phyloP scores from a whole-genome alignment of 768 basidiomycete genomes.

The Boletus sensibilis region DNA sequence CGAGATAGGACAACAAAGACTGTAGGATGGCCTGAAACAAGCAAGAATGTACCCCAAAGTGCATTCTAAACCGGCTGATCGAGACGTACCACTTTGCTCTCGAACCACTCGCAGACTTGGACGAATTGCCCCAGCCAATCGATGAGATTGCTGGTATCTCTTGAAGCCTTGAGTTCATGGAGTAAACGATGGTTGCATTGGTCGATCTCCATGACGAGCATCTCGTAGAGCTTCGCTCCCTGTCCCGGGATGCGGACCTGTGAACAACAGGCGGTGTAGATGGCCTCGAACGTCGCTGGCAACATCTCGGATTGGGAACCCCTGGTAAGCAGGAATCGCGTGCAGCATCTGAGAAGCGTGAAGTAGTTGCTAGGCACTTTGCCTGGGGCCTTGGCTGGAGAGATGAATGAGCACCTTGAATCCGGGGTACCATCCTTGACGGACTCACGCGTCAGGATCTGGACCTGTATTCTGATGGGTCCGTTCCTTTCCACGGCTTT shows the following conservation, averaged over 20 bases:
- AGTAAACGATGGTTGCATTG: slow-evolving; percentile 45
- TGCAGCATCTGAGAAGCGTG: slow-evolving; percentile 36
- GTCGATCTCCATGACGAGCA: slow-evolving; percentile 60
- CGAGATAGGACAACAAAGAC: slow-evolving; percentile 68
- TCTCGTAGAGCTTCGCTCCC: slow-evolving; percentile 59
- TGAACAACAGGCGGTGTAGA: slow-evolving; percentile 57
- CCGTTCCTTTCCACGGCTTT: slow-evolving; percentile 30
- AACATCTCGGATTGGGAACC: slow-evolving; percentile 32
- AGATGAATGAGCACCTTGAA: background rate
- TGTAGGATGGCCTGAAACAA: slow-evolving; percentile 50
- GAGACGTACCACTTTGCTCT: slow-evolving; percentile 56
- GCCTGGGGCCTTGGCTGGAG: slow-evolving; percentile 10
- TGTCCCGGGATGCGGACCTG: slow-evolving; percentile 51
- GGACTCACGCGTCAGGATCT: slow-evolving; percentile 41
- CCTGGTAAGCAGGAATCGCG: slow-evolving; percentile 42
- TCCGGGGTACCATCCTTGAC: background rate
- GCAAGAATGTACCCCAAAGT: background rate
- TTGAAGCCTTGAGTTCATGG: slow-evolving; percentile 33
- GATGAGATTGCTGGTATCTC: slow-evolving; percentile 29
- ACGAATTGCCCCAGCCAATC: slow-evolving; percentile 63
- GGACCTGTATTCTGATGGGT: slow-evolving; percentile 48
- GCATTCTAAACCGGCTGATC: background rate
- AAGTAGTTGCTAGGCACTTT: slow-evolving; percentile 20
- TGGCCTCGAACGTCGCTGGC: slow-evolving; percentile 51
- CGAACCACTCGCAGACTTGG: slow-evolving; percentile 59